These are phyloP conservation scores for Suillus cothurnatus DNA, from an alignment of 768 basidiomycete genomes.

Conservation along the genomic window DNA sequence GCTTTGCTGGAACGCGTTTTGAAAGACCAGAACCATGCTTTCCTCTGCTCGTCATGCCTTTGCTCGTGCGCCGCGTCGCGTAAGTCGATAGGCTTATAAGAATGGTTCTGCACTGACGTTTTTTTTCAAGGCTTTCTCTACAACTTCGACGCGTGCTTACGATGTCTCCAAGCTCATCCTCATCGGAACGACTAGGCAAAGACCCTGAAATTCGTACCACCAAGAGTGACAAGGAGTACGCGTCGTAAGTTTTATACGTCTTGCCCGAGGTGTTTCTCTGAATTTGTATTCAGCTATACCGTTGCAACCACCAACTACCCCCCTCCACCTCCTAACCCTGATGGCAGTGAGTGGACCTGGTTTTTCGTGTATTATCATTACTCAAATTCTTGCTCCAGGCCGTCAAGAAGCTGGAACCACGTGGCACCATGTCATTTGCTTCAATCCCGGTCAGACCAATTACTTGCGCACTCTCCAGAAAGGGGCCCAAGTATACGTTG, in stretches of 20 bases:
- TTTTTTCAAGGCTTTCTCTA: slow-evolving; percentile 60
- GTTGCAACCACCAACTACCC: slow-evolving; percentile 73
- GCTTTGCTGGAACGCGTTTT: background rate
- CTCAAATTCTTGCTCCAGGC: slow-evolving; percentile 39
- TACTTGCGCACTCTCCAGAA: slow-evolving; percentile 68
- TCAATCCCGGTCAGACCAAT: slow-evolving; percentile 59
- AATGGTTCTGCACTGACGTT: background rate
- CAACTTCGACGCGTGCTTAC: slow-evolving; percentile 50
- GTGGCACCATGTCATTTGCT: slow-evolving; percentile 80
- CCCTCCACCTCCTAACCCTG: slow-evolving; percentile 56
- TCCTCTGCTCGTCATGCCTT: slow-evolving; percentile 47
- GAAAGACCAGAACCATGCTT: slow-evolving; percentile 46
- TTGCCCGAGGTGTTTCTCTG: slow-evolving; percentile 3
- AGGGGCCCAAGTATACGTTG: slow-evolving; percentile 78
- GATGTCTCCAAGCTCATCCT: slow-evolving; percentile 80
- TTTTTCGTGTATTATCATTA: slow-evolving; percentile 5
- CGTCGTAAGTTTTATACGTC: slow-evolving; percentile 52
- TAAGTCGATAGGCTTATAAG: slow-evolving; percentile 33
- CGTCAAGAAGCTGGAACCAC: slow-evolving; percentile 55
- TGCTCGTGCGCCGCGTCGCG: slow-evolving; percentile 47
- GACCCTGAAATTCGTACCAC: slow-evolving; percentile 73
- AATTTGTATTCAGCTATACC: slow-evolving; percentile 54
- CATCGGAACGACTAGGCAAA: slow-evolving; percentile 66
- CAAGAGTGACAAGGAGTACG: slow-evolving; percentile 76
- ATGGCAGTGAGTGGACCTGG: slow-evolving; percentile 52